phyloP scores from a whole-genome alignment of 345 rosid genomes.

The Hibiscus tridactylites region DNA sequence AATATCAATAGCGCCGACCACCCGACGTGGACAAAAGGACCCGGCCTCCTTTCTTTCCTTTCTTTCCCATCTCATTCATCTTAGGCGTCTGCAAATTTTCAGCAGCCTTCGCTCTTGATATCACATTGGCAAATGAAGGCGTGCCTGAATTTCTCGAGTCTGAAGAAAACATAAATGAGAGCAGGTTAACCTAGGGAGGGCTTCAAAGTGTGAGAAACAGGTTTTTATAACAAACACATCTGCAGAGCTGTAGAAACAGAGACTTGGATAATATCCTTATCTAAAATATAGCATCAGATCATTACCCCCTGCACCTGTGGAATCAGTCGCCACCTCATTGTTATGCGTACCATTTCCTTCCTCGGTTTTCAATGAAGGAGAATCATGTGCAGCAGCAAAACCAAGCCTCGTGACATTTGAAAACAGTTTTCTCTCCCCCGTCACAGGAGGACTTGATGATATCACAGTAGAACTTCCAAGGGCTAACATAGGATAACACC shows the following conservation, averaged over 20 bases:
- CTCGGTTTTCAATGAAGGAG: constrained; percentile 67
- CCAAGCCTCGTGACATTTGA: constrained; percentile 83
- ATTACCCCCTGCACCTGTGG: constrained; percentile 33
- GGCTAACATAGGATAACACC: constrained; percentile 27
- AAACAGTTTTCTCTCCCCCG: constrained; percentile 64
- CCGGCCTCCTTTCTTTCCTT: constrained; percentile 64
- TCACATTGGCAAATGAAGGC: constrained; percentile 74
- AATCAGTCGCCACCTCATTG: constrained; percentile 26
- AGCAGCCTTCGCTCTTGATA: constrained; percentile 39
- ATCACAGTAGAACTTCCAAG: constrained; percentile 46
- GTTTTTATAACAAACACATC: neutral
- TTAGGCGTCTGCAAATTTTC: constrained; percentile 29
- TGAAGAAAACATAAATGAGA: constrained; percentile 14
- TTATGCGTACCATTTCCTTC: constrained; percentile 28
- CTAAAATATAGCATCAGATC: neutral
- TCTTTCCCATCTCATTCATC: constrained; percentile 53
- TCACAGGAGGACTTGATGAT: constrained; percentile 62
- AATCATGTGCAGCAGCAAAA: constrained; percentile 86
- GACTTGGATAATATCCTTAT: neutral
- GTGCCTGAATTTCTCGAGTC: constrained; percentile 43
- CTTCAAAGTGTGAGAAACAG: neutral
- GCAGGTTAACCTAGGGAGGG: neutral
- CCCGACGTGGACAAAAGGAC: constrained; percentile 77
- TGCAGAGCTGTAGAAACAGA: neutral
- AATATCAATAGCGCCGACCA: constrained; percentile 60